Percentiles rank a stretch among this genome's conserved stretches.
Conservation (phyloP, 1,139 yeast genomes). For the Yamadazyma aaseri region DNA sequence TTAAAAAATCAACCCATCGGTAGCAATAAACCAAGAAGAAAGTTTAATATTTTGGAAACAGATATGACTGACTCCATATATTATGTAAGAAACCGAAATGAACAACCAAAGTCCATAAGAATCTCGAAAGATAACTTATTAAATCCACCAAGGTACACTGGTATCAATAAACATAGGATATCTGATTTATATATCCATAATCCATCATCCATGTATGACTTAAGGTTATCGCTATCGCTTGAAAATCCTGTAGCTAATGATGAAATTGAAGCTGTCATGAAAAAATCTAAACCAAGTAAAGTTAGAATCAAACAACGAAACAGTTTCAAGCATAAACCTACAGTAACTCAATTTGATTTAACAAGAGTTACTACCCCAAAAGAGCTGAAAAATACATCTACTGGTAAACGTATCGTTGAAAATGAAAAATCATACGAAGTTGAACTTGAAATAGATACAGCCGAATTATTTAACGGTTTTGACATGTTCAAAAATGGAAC, state of each 20-base stretch:
- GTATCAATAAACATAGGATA: conserved; percentile 70
- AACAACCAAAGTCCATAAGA: conserved; percentile 61
- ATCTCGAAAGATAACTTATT: conserved; percentile 59
- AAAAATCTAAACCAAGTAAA: conserved; percentile 44
- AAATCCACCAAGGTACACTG: conserved; percentile 64
- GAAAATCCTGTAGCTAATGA: conserved; percentile 71
- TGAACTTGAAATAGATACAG: conserved; percentile 72
- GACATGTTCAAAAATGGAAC: conserved; percentile 47
- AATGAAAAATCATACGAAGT: conserved; percentile 52
- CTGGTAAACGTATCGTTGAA: conserved; percentile 37
- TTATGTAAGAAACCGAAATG: conserved; percentile 39
- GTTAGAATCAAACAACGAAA: conserved; percentile 64
- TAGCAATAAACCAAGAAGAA: conserved; percentile 30
- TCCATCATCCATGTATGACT: conserved; percentile 77
- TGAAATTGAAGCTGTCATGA: conserved; percentile 40
- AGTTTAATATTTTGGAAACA: conserved; percentile 40
- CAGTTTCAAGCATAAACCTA: conserved; percentile 63
- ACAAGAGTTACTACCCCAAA: conserved; percentile 58
- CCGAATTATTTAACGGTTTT: conserved; percentile 62
- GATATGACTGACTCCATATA: conserved; percentile 44
- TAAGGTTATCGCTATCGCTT: conserved; percentile 69
- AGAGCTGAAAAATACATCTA: conserved; percentile 40
- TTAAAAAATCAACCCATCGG: conserved; percentile 19
- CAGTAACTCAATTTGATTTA: conserved; percentile 68
- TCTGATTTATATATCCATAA: conserved; percentile 69